Percentiles rank a stretch among this genome's conserved stretches.
These are phyloP conservation scores for Colletotrichum cuscutae DNA, from an alignment of 2,329 filamentous ascomycete species.

Conservation along the genomic window DNA sequence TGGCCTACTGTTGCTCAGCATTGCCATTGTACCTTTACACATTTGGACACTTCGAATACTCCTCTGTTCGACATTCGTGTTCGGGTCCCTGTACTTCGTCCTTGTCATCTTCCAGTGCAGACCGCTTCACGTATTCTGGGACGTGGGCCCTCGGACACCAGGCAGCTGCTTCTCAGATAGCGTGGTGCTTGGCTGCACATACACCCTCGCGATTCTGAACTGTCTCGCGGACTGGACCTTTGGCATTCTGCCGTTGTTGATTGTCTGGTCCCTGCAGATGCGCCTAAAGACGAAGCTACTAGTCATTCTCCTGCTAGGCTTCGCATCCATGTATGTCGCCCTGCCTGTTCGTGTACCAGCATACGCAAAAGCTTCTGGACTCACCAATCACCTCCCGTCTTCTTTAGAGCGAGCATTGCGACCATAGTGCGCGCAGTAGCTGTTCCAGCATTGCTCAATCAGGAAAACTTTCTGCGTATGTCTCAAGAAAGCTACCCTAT, in stretches of 20 bases:
- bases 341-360: no score
- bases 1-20: constrained; percentile 51
- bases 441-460: constrained; percentile 46
- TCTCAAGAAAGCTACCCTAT: background rate
- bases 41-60: constrained; percentile 48
- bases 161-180: constrained; percentile 43
- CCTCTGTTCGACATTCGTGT: constrained; percentile 46
- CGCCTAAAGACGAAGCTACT: constrained; percentile 49
- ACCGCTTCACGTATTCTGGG: constrained; percentile 51
- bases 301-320: constrained; percentile 42
- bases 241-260: constrained; percentile 48
- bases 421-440: constrained; percentile 56
- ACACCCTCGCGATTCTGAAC: constrained; percentile 49
- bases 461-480: constrained; percentile 52
- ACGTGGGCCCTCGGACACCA: constrained; percentile 37
- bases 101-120: constrained; percentile 51
- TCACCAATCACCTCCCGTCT: background rate
- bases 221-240: constrained; percentile 51
- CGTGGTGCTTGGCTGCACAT: constrained; percentile 43
- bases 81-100: constrained; percentile 50
- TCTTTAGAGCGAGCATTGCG: constrained; percentile 40
- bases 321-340: constrained; percentile 43
- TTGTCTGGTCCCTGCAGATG: constrained; percentile 54
- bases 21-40: constrained; percentile 46
- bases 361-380: background rate